Conservation (phyloP, 139 green algal species). For the Chlamydomonas incerta region DNA sequence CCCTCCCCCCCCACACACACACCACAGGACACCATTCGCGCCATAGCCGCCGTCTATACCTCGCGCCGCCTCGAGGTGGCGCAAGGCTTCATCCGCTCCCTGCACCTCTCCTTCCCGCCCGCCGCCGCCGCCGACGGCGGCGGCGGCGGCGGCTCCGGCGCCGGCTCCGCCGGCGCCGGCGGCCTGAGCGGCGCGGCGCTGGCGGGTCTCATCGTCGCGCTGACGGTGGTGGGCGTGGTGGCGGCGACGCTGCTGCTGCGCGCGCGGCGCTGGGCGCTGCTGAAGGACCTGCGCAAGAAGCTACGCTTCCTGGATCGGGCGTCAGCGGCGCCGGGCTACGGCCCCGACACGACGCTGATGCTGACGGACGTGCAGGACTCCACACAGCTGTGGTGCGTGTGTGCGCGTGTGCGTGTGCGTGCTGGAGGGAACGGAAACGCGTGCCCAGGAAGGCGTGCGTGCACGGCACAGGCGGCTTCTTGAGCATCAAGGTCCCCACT, state of each 20-base stretch:
- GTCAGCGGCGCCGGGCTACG: slow-evolving; percentile 3
- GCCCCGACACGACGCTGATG: slow-evolving; percentile 38
- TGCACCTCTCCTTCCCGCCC: background rate
- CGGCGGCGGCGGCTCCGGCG: background rate
- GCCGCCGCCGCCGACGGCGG: background rate
- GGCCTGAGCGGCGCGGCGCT: background rate
- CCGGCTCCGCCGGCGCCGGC: background rate
- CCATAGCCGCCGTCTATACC: background rate
- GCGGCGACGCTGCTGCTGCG: background rate
- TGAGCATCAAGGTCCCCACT: too few relatives aligned
- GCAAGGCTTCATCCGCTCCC: background rate
- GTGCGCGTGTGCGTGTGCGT: background rate
- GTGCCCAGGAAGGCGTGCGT: too few relatives aligned
- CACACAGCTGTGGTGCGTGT: background rate
- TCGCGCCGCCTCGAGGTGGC: background rate
- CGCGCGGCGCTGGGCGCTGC: background rate
- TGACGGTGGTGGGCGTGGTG: background rate
- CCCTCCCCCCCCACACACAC: background rate
- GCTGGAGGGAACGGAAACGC: too few relatives aligned
- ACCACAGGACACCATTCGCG: background rate
- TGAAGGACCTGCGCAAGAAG: background rate
- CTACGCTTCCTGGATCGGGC: background rate
- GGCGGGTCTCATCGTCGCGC: background rate
- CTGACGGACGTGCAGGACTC: slow-evolving; percentile 44
- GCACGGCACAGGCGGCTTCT: too few relatives aligned